Conservation (phyloP, 768 basidiomycete genomes). For the Phlebiopsis gigantea region DNA sequence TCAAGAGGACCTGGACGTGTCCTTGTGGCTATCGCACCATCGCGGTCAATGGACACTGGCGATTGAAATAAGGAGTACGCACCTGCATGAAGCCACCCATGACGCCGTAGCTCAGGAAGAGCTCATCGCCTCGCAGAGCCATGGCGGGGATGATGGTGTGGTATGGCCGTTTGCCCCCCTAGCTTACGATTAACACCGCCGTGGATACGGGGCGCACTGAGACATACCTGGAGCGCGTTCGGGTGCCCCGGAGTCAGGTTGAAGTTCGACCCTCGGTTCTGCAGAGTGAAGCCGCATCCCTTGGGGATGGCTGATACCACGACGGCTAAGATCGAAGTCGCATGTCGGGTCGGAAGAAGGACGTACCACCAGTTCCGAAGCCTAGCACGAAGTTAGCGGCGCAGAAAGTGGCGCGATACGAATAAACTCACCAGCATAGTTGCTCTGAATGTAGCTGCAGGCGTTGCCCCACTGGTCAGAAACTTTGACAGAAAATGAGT, state of each 20-base stretch:
- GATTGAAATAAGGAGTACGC: constrained; percentile 25
- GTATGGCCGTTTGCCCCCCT: constrained; percentile 80
- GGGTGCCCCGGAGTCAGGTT: constrained; percentile 75
- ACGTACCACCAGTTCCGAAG: constrained; percentile 81
- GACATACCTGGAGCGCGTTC: constrained; percentile 67
- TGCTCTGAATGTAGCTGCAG: constrained; percentile 86
- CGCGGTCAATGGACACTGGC: background rate
- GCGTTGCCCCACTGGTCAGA: constrained; percentile 87
- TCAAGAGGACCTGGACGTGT: constrained; percentile 90
- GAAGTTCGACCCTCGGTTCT: constrained; percentile 90
- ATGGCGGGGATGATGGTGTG: constrained; percentile 95
- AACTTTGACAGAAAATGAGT: constrained; percentile 35
- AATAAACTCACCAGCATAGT: constrained; percentile 60
- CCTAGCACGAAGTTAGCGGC: constrained; percentile 36
- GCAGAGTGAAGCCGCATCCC: constrained; percentile 94
- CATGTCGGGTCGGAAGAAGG: background rate
- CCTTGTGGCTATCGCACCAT: constrained; percentile 70
- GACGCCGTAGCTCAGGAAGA: constrained; percentile 86
- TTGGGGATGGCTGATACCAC: constrained; percentile 67
- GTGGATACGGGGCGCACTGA: background rate
- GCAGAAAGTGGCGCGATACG: background rate
- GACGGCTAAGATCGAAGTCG: background rate
- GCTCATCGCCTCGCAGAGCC: constrained; percentile 69
- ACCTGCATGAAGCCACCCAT: constrained; percentile 94
- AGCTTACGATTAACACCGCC: too few relatives aligned